Conservation (phyloP, 1,139 yeast genomes). For the Debaryomyces udenii region DNA sequence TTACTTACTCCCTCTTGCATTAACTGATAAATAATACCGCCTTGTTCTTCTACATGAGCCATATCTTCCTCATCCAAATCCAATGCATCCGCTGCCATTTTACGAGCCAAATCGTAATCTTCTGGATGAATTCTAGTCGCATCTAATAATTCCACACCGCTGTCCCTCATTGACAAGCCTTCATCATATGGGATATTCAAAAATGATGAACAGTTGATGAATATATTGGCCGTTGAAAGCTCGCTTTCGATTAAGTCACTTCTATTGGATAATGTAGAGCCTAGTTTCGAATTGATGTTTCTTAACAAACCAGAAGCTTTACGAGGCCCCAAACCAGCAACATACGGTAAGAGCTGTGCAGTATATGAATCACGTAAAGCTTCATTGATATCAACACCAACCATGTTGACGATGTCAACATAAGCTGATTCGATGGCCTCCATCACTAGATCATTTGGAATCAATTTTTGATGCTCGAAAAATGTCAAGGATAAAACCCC, state of each 20-base stretch:
- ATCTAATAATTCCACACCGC: slow-evolving; percentile 78
- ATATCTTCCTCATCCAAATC: slow-evolving; percentile 95
- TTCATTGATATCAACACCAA: slow-evolving; percentile 91
- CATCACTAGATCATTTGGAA: slow-evolving; percentile 64
- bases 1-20: slow-evolving; percentile 83
- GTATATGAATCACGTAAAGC: slow-evolving; percentile 77
- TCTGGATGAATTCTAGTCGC: slow-evolving; percentile 98
- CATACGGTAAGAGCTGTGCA: slow-evolving; percentile 71
- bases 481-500: slow-evolving; percentile 73
- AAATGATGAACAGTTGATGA: slow-evolving; percentile 91
- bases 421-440: slow-evolving; percentile 78
- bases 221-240: slow-evolving; percentile 76
- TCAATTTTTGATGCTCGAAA: slow-evolving; percentile 73
- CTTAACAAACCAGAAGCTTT: slow-evolving; percentile 87
- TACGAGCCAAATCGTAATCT: slow-evolving; percentile 92
- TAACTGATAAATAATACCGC: slow-evolving; percentile 83
- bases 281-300: slow-evolving; percentile 72
- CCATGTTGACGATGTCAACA: slow-evolving; percentile 88
- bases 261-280: slow-evolving; percentile 68
- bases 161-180: slow-evolving; percentile 47
- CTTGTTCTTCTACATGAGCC: slow-evolving; percentile 72
- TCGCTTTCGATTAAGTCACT: slow-evolving; percentile 80
- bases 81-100: slow-evolving; percentile 97
- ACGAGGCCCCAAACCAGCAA: slow-evolving; percentile 94
- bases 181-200: slow-evolving; percentile 77